phyloP scores from a whole-genome alignment of 2,329 filamentous ascomycete species.

The Grosmannia clavigera region DNA sequence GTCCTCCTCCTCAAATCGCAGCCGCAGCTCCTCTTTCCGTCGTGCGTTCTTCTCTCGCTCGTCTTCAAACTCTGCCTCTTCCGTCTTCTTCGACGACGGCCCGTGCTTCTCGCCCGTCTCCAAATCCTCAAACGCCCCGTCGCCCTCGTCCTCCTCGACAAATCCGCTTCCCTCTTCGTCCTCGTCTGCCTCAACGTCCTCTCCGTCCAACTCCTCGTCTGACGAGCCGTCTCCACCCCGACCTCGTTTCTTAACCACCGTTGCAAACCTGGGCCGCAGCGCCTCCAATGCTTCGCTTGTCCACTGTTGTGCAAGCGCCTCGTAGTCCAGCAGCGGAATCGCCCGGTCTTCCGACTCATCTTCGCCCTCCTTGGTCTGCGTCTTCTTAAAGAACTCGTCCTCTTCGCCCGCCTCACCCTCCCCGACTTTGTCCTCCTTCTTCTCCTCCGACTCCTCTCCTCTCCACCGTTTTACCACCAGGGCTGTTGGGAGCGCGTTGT shows the following conservation, averaged over 20 bases:
- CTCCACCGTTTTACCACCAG: constrained; percentile 73
- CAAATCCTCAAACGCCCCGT: constrained; percentile 75
- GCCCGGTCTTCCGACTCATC: constrained; percentile 62
- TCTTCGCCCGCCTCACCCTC: constrained; percentile 39
- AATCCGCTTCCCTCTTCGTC: constrained; percentile 22
- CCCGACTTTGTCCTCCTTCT: constrained; percentile 39
- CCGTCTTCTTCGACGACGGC: constrained; percentile 16
- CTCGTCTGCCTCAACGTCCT: constrained; percentile 35
- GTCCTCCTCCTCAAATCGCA: constrained; percentile 95
- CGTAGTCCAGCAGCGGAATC: constrained; percentile 69
- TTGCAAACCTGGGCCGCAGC: constrained; percentile 64
- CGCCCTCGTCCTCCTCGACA: constrained; percentile 53
- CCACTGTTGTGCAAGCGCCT: constrained; percentile 76
- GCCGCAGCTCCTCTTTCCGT: constrained; percentile 85
- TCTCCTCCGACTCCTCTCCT: constrained; percentile 46
- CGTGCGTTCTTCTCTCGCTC: constrained; percentile 86
- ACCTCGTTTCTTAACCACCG: constrained; percentile 16
- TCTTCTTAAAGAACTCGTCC: constrained; percentile 55
- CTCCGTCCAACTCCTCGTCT: constrained; percentile 56
- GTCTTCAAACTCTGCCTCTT: constrained; percentile 34
- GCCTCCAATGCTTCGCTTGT: constrained; percentile 64
- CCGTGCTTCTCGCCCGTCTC: constrained; percentile 59
- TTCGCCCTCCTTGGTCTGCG: constrained; percentile 53
- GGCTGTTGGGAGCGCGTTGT: constrained; percentile 60
- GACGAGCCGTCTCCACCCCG: constrained; percentile 46